phyloP scores from a whole-genome alignment of 1,284 basidiomycete species.

The Trichosporon asahii region DNA sequence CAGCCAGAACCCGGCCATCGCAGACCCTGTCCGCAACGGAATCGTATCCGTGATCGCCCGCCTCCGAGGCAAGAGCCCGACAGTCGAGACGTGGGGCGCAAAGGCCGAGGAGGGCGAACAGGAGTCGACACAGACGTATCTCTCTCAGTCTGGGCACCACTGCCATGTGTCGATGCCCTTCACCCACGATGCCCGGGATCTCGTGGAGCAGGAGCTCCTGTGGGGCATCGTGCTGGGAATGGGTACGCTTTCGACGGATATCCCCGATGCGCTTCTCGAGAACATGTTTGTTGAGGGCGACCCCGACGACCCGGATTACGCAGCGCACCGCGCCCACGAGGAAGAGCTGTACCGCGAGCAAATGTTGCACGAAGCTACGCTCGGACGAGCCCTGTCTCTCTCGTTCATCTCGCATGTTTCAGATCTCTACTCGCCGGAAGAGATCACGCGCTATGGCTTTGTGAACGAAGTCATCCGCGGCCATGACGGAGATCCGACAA shows the following conservation, averaged over 20 bases:
- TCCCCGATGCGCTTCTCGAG: slow-evolving; percentile 42
- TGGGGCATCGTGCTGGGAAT: slow-evolving; percentile 83
- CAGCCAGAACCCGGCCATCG: slow-evolving; percentile 70
- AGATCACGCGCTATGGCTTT: slow-evolving; percentile 63
- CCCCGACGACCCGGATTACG: slow-evolving; percentile 16
- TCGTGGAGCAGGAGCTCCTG: slow-evolving; percentile 75
- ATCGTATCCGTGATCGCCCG: slow-evolving; percentile 72
- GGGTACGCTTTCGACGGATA: slow-evolving; percentile 64
- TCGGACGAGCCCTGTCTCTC: slow-evolving; percentile 87
- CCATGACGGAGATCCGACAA: slow-evolving; percentile 73
- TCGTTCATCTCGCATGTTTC: slow-evolving; percentile 71
- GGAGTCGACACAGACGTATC: slow-evolving; percentile 45
- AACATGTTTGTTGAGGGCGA: slow-evolving; percentile 22
- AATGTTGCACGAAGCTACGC: slow-evolving; percentile 64
- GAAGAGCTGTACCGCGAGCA: slow-evolving; percentile 44
- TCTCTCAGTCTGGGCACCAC: slow-evolving; percentile 49
- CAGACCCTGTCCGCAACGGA: slow-evolving; percentile 68
- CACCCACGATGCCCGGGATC: slow-evolving; percentile 57
- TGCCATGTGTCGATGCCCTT: slow-evolving; percentile 55
- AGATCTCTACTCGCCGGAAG: slow-evolving; percentile 59
- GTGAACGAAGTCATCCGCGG: slow-evolving; percentile 77
- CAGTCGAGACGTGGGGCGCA: background rate
- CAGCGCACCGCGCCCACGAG: slow-evolving; percentile 17
- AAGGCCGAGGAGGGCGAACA: slow-evolving; percentile 25
- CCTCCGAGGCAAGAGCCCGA: slow-evolving; percentile 31